A percentile compares a stretch with the other conserved stretches of the same genome.
Conservation (phyloP, 2,329 filamentous ascomycete genomes). For the Claviceps pazoutovae region DNA sequence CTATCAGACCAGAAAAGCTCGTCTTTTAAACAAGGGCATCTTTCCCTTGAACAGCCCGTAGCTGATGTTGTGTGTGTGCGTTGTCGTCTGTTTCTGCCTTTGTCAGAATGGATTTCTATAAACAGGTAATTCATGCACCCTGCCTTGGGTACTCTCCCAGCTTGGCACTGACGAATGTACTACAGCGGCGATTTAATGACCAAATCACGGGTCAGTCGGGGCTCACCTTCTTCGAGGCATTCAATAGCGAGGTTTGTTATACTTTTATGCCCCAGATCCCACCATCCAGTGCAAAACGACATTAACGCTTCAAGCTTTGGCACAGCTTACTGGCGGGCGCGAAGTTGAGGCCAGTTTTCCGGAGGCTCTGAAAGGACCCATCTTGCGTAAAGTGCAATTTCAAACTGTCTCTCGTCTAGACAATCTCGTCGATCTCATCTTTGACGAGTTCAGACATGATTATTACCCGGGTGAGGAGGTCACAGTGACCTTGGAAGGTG, state of each 20-base stretch:
- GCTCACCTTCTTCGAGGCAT: conserved; percentile 82
- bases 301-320: conserved; percentile 1
- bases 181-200: conserved; percentile 77
- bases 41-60: not conserved
- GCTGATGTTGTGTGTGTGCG: conserved; percentile 7
- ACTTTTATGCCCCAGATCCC: not conserved
- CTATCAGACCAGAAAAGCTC: not conserved
- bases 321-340: conserved; percentile 60
- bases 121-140: conserved; percentile 44
- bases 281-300: not conserved
- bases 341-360: conserved; percentile 89
- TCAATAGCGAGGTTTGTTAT: conserved; percentile 66
- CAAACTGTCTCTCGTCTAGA: conserved; percentile 82
- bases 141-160: not conserved
- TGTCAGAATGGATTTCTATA: conserved; percentile 78
- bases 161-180: conserved; percentile 2
- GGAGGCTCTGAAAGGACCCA: conserved; percentile 77
- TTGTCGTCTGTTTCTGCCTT: not conserved
- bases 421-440: conserved; percentile 55
- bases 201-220: conserved; percentile 90
- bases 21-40: not conserved
- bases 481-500: conserved; percentile 54
- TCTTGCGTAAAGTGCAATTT: conserved; percentile 83
- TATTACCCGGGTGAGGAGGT: conserved; percentile 85
- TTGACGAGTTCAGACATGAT: conserved; percentile 71